phyloP scores from a whole-genome alignment of 805 yeast genomes.

The Osmozyma mogii region DNA sequence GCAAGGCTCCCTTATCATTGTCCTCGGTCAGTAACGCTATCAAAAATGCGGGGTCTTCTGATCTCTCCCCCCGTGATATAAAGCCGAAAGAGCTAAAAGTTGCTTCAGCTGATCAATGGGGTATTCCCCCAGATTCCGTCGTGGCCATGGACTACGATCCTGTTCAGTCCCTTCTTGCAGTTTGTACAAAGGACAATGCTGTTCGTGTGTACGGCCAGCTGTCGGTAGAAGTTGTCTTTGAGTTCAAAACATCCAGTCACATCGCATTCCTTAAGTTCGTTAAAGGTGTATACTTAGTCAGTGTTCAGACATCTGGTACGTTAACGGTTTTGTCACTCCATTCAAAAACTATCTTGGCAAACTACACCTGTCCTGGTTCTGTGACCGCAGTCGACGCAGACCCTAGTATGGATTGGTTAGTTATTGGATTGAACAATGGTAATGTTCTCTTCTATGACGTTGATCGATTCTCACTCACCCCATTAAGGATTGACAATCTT shows the following conservation, averaged over 20 bases:
- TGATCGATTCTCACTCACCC: constrained; percentile 64
- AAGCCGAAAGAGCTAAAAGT: constrained; percentile 22
- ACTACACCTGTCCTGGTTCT: constrained; percentile 54
- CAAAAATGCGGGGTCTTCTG: constrained; percentile 22
- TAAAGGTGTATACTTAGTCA: constrained; percentile 75
- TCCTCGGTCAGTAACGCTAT: constrained; percentile 35
- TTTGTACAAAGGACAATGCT: constrained; percentile 63
- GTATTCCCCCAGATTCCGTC: constrained; percentile 49
- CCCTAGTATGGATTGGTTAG: constrained; percentile 82
- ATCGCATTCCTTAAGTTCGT: constrained; percentile 57
- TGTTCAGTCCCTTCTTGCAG: constrained; percentile 76
- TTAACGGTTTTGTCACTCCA: constrained; percentile 66
- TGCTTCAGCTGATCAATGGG: constrained; percentile 24
- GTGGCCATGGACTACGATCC: constrained; percentile 76
- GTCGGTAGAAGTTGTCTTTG: constrained; percentile 63
- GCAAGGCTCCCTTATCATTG: constrained; percentile 35
- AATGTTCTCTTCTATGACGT: constrained; percentile 65
- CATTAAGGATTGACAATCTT: constrained; percentile 59
- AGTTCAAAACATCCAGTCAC: constrained; percentile 40
- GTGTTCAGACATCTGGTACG: constrained; percentile 52
- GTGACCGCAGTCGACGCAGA: constrained; percentile 70
- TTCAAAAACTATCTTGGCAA: constrained; percentile 50
- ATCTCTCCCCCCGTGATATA: constrained; percentile 26
- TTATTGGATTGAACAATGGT: constrained; percentile 77
- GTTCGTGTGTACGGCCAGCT: constrained; percentile 80